Percentiles rank a stretch among this genome's conserved stretches.
Conservation (phyloP, 23 red algal species). For the Agarophyton chilense region DNA sequence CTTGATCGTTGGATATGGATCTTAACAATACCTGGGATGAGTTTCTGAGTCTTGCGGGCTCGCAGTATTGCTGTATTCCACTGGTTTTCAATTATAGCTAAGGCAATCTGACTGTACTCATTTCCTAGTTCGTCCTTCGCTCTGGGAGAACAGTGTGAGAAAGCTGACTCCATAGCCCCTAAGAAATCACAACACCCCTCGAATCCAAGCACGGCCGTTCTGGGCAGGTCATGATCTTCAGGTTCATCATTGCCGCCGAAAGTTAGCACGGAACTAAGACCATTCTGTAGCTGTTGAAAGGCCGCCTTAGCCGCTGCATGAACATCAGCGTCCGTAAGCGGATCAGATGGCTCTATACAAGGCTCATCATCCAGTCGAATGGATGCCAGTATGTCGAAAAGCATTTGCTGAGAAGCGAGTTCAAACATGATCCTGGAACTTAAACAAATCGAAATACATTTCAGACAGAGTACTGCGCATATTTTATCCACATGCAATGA, state of each 20-base stretch:
- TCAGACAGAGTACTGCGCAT: constrained; percentile 47
- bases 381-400: constrained; percentile 46
- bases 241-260: constrained; percentile 1
- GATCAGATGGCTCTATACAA: constrained; percentile 48
- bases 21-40: constrained; percentile 59
- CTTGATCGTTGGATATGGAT: constrained; percentile 52
- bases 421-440: constrained; percentile 24
- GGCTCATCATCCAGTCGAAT: constrained; percentile 47
- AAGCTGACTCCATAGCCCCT: constrained; percentile 46
- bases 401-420: constrained; percentile 26
- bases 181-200: constrained; percentile 47
- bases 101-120: constrained; percentile 30
- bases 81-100: constrained; percentile 20
- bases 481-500: constrained; percentile 12
- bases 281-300: constrained; percentile 39
- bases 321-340: constrained; percentile 47
- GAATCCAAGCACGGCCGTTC: constrained; percentile 22
- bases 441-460: constrained; percentile 32
- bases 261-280: background rate
- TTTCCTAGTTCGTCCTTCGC: constrained; percentile 27
- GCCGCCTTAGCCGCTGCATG: constrained; percentile 43
- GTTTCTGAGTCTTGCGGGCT: constrained; percentile 34
- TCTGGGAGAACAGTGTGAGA: constrained; percentile 38
- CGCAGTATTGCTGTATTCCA: constrained; percentile 31
- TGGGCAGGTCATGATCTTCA: background rate